A percentile compares a stretch with the other conserved stretches of the same genome.
Conservation (phyloP, 2,329 filamentous ascomycete genomes). For the Sporothrix brunneoviolacea region DNA sequence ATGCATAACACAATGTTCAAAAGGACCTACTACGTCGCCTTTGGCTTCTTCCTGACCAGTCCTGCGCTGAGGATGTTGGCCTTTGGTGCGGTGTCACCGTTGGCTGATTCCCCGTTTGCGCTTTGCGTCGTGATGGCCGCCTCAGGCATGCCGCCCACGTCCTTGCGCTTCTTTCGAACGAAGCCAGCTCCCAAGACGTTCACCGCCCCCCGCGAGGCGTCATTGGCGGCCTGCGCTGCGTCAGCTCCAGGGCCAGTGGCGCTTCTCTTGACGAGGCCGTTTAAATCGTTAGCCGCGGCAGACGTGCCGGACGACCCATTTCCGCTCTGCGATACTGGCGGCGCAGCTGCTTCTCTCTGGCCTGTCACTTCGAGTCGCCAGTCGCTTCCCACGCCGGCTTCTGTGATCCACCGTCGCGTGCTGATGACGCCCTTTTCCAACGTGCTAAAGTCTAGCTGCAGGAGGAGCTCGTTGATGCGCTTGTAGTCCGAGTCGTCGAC, state of each 20-base stretch:
- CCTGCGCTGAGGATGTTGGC: conserved; percentile 31
- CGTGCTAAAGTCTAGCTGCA: conserved; percentile 67
- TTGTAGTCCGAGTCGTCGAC: conserved; percentile 60
- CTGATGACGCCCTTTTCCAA: conserved; percentile 56
- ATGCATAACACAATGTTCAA: too few species aligned
- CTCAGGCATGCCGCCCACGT: conserved; percentile 13
- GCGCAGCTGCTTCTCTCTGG: conserved; percentile 20
- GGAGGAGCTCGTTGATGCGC: conserved; percentile 60
- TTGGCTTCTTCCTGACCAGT: conserved; percentile 50
- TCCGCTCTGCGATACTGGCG: neutral
- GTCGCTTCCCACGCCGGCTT: conserved; percentile 49
- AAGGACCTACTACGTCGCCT: conserved; percentile 27
- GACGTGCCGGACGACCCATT: too few species aligned
- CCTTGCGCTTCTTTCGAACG: conserved; percentile 47
- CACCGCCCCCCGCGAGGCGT: conserved; percentile 15
- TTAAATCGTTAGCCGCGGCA: conserved; percentile 36
- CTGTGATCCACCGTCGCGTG: conserved; percentile 63
- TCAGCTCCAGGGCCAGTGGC: conserved; percentile 21
- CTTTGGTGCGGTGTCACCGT: conserved; percentile 26
- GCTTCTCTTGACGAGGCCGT: conserved; percentile 39
- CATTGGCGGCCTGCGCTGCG: too few species aligned
- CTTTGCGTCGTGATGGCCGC: conserved; percentile 13
- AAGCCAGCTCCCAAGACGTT: conserved; percentile 32
- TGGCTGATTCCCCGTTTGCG: neutral
- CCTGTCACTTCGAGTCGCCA: conserved; percentile 51